Percentiles rank a stretch among this genome's conserved stretches.
These are phyloP conservation scores for Aquanectria penicillioides DNA, from an alignment of 2,329 filamentous ascomycete genomes.

Conservation along the genomic window DNA sequence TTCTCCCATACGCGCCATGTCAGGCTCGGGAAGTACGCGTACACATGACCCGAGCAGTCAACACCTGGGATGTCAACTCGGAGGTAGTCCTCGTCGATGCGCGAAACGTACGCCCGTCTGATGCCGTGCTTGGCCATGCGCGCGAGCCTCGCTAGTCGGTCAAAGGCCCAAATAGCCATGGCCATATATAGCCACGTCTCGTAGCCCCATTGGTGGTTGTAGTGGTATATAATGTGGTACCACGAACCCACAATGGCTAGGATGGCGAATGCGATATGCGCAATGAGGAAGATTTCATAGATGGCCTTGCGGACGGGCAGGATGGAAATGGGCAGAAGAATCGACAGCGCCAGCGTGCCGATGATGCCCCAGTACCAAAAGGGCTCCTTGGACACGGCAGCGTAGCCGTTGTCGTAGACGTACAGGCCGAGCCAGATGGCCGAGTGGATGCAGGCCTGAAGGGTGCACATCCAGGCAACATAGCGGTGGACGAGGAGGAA, in stretches of 20 bases:
- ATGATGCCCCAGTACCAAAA: slow-evolving; percentile 51
- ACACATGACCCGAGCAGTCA: slow-evolving; percentile 38
- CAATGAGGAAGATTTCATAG: slow-evolving; percentile 56
- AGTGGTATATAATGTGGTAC: slow-evolving; percentile 51
- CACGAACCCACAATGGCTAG: slow-evolving; percentile 53
- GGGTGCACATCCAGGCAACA: slow-evolving; percentile 53
- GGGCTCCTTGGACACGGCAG: background rate
- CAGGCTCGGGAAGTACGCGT: slow-evolving; percentile 42
- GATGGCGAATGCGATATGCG: slow-evolving; percentile 53
- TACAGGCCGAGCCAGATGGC: slow-evolving; percentile 25
- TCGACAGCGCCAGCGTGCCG: slow-evolving; percentile 44
- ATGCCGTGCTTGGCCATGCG: slow-evolving; percentile 25
- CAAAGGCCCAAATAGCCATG: slow-evolving; percentile 40
- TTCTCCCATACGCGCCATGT: slow-evolving; percentile 44
- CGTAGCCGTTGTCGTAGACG: background rate
- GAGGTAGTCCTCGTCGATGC: slow-evolving; percentile 34
- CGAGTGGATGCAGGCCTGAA: slow-evolving; percentile 58
- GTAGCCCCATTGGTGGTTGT: slow-evolving; percentile 54
- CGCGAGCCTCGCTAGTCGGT: slow-evolving; percentile 30
- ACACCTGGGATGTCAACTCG: slow-evolving; percentile 39
- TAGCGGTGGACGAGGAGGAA: slow-evolving; percentile 60
- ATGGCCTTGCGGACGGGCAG: slow-evolving; percentile 48
- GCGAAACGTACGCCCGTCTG: background rate
- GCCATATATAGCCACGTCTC: slow-evolving; percentile 45
- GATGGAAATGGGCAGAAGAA: slow-evolving; percentile 45